These are phyloP conservation scores for Pyrus communis DNA, from an alignment of 306 rosid species.

Conservation along the genomic window DNA sequence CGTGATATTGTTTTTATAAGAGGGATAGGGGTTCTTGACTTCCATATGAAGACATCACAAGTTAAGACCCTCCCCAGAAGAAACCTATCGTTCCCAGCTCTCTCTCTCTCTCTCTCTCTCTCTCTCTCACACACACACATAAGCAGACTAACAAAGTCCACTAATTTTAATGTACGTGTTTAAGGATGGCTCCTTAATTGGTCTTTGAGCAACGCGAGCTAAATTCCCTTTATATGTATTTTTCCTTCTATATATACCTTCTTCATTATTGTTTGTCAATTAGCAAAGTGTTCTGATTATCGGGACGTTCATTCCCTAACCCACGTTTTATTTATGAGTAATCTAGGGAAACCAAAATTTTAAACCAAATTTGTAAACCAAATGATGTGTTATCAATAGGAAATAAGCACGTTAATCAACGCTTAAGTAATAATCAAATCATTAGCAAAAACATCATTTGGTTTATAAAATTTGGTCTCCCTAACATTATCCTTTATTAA, in stretches of 20 bases:
- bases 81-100: conserved; percentile 4
- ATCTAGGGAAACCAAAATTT: no score
- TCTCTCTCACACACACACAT: not conserved
- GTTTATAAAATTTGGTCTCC: no score
- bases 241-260: not conserved
- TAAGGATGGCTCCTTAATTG: not conserved
- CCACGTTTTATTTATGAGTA: not conserved
- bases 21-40: not conserved
- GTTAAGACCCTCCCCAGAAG: conserved; percentile 26
- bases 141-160: not conserved
- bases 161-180: not conserved
- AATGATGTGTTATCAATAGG: no score
- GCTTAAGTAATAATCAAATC: no score
- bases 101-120: not conserved
- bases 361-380: no score
- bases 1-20: not conserved
- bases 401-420: no score
- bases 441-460: no score
- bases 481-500: no score
- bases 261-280: not conserved
- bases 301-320: not conserved
- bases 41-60: not conserved
- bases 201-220: not conserved
- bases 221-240: no score
- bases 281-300: not conserved